A percentile compares a stretch with the other conserved stretches of the same genome.
These are phyloP conservation scores for Globisporangium canariense DNA, from an alignment of 352 stramenopile genomes.

Conservation along the genomic window DNA sequence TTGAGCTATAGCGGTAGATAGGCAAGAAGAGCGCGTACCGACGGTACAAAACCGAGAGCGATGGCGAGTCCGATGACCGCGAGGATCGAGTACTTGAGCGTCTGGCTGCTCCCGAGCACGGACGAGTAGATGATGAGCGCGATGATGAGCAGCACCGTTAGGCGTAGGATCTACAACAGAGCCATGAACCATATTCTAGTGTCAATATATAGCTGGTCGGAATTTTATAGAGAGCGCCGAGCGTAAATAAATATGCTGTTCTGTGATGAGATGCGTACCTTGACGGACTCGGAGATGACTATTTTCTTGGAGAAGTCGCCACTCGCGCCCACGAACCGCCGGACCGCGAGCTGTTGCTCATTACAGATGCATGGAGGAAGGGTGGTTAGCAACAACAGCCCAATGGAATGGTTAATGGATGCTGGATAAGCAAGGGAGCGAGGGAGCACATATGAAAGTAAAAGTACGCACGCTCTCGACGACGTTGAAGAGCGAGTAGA, in stretches of 20 bases:
- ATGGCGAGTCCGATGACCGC: slow-evolving; percentile 82
- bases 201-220: neutral
- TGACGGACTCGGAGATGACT: slow-evolving; percentile 88
- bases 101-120: slow-evolving; percentile 58
- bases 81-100: slow-evolving; percentile 83
- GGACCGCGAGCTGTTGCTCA: slow-evolving; percentile 52
- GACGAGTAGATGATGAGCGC: slow-evolving; percentile 86
- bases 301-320: slow-evolving; percentile 85
- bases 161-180: slow-evolving; percentile 52
- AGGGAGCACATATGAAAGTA: neutral
- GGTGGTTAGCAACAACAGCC: slow-evolving; percentile 1
- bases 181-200: too few species aligned
- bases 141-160: slow-evolving; percentile 77
- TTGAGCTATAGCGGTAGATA: neutral
- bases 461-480: slow-evolving; percentile 42
- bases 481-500: slow-evolving; percentile 89
- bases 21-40: slow-evolving; percentile 24
- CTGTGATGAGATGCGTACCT: slow-evolving; percentile 29
- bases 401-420: neutral
- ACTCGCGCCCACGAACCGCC: slow-evolving; percentile 74
- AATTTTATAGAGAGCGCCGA: neutral
- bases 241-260: too few species aligned
- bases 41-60: slow-evolving; percentile 80
- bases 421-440: neutral
- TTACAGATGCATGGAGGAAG: slow-evolving; percentile 5